These are phyloP conservation scores for Claviceps paspali DNA, from an alignment of 2,329 filamentous ascomycete species.

Conservation along the genomic window DNA sequence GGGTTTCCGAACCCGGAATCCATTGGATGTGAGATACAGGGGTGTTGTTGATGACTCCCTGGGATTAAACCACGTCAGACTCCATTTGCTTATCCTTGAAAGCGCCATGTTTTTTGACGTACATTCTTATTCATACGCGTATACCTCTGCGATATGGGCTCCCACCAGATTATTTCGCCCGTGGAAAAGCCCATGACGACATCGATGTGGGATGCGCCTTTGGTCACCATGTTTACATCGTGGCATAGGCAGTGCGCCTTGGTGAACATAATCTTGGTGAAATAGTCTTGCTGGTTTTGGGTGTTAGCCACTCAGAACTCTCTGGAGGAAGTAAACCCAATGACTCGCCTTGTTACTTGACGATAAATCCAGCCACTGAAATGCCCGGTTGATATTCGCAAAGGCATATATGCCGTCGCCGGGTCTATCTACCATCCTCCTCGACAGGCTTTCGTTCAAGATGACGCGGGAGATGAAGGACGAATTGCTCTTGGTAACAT, in stretches of 20 bases:
- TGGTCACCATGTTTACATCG: constrained; percentile 76
- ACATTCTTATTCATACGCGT: constrained; percentile 92
- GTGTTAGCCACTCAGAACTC: constrained; percentile 11
- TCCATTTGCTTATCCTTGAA: neutral
- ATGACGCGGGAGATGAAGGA: constrained; percentile 97
- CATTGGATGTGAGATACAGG: constrained; percentile 79
- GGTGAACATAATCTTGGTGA: constrained; percentile 93
- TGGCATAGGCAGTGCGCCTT: constrained; percentile 93
- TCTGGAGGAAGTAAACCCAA: neutral
- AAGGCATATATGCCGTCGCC: constrained; percentile 76
- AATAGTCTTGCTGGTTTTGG: constrained; percentile 55
- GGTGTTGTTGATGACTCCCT: constrained; percentile 76
- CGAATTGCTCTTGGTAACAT: constrained; percentile 95
- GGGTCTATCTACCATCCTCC: constrained; percentile 64
- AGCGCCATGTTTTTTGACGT: constrained; percentile 13
- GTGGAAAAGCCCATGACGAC: constrained; percentile 92
- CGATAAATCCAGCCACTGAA: constrained; percentile 89
- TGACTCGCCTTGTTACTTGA: constrained; percentile 49
- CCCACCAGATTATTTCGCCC: constrained; percentile 96
- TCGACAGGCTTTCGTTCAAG: constrained; percentile 65
- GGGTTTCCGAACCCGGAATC: constrained; percentile 85
- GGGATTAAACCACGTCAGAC: constrained; percentile 1
- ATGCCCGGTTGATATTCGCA: constrained; percentile 87
- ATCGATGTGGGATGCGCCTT: constrained; percentile 66
- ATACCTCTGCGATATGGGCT: constrained; percentile 92